These are phyloP conservation scores for Pseudopyrenochaeta lycopersici DNA, from an alignment of 2,329 filamentous ascomycete species.

Conservation along the genomic window DNA sequence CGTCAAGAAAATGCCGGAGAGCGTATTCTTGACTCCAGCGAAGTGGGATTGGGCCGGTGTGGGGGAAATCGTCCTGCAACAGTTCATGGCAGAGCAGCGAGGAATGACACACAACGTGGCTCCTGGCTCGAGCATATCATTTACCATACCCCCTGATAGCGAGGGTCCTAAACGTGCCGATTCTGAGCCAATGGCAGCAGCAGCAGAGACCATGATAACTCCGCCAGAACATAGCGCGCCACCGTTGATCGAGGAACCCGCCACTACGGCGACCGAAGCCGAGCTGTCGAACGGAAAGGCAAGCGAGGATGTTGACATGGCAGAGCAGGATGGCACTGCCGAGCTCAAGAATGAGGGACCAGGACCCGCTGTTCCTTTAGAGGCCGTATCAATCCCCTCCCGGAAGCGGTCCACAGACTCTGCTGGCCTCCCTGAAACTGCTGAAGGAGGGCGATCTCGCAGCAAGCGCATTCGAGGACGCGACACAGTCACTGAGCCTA, in stretches of 20 bases:
- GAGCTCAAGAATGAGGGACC: slow-evolving; percentile 26
- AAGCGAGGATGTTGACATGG: slow-evolving; percentile 29
- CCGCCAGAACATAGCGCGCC: slow-evolving; percentile 9
- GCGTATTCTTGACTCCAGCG: slow-evolving; percentile 41
- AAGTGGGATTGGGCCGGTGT: slow-evolving; percentile 59
- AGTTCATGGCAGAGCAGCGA: slow-evolving; percentile 53
- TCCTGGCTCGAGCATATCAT: slow-evolving; percentile 52
- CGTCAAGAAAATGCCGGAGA: slow-evolving; percentile 44
- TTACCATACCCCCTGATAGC: slow-evolving; percentile 51
- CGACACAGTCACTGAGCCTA: slow-evolving; percentile 62
- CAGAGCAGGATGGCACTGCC: slow-evolving; percentile 21
- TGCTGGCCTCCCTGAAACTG: slow-evolving; percentile 65
- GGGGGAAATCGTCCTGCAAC: slow-evolving; percentile 58
- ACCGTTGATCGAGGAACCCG: slow-evolving; percentile 10
- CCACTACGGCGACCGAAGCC: background rate
- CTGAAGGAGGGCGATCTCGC: slow-evolving; percentile 65
- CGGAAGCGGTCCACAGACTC: slow-evolving; percentile 70
- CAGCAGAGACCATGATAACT: slow-evolving; percentile 11
- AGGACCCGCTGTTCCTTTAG: slow-evolving; percentile 26
- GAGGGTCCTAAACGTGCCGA: slow-evolving; percentile 27
- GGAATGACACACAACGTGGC: slow-evolving; percentile 35
- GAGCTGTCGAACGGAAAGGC: slow-evolving; percentile 5
- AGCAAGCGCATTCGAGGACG: slow-evolving; percentile 69
- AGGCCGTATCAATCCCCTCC: slow-evolving; percentile 51
- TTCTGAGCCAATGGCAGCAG: slow-evolving; percentile 6